Percentiles rank a stretch among this genome's conserved stretches.
Evolutionary conservation across 164 flowering plant species (phyloP).

Genomic region (Vitis labrusca): DNA sequence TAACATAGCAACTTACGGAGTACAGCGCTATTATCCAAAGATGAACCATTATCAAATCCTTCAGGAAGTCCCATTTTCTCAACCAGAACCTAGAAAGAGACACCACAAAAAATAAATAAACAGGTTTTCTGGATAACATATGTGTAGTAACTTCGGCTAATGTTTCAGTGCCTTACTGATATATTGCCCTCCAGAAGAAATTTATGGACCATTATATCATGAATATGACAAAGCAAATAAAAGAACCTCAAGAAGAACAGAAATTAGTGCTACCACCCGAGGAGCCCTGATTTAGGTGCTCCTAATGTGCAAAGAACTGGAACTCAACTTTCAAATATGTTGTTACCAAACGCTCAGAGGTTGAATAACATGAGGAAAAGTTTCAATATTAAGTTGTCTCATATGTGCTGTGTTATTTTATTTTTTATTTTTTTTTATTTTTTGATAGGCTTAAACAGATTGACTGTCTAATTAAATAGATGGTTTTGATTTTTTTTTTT

Average conservation of each 20-base stretch:
- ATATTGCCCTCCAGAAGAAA: neutral
- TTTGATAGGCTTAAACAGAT: too few species aligned
- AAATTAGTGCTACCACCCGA: neutral
- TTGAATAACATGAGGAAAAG: neutral
- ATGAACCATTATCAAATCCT: conserved; percentile 29
- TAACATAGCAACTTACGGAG: conserved; percentile 46
- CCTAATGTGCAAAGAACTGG: neutral
- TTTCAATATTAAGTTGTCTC: neutral
- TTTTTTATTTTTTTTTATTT: too few species aligned
- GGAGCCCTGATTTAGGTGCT: neutral
- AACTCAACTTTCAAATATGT: neutral
- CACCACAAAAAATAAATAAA: too few species aligned
- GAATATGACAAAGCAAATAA: neutral
- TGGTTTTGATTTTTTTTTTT: too few species aligned
- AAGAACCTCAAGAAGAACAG: neutral
- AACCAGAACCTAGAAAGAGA: conserved; percentile 66
- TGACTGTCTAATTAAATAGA: too few species aligned
- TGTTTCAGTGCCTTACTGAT: too few species aligned
- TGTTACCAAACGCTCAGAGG: neutral
- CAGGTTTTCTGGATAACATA: too few species aligned
- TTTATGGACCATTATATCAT: neutral
- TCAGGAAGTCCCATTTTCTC: conserved; percentile 94
- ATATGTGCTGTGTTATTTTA: too few species aligned
- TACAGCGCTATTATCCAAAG: conserved; percentile 29
- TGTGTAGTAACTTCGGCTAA: too few species aligned